phyloP scores from a whole-genome alignment of 305 asterid species.

The Rubia peregrina region DNA sequence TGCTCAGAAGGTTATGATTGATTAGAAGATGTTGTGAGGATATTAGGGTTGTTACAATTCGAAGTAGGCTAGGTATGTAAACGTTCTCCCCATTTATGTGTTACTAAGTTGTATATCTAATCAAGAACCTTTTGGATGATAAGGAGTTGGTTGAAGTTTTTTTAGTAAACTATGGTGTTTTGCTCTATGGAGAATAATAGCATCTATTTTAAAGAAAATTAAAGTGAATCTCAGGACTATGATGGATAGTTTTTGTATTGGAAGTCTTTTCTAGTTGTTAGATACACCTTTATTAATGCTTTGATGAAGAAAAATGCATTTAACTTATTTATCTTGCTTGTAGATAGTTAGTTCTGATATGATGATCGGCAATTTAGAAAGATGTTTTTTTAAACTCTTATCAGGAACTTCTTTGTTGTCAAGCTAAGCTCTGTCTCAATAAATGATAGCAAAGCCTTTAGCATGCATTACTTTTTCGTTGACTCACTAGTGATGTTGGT shows the following conservation, averaged over 20 bases:
- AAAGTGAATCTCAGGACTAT: too few relatives aligned
- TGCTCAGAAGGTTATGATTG: constrained; percentile 34
- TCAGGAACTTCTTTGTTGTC: neutral
- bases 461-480: neutral
- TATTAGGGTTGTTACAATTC: constrained; percentile 64
- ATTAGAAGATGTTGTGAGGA: constrained; percentile 80
- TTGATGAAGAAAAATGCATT: too few relatives aligned
- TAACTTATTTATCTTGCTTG: neutral
- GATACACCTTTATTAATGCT: too few relatives aligned
- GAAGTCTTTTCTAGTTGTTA: too few relatives aligned
- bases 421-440: neutral
- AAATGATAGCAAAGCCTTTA: neutral
- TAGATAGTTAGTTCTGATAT: neutral
- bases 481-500: too few relatives aligned
- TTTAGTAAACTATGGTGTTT: too few relatives aligned
- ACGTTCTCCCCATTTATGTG: constrained; percentile 1
- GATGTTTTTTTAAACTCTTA: neutral
- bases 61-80: constrained; percentile 71
- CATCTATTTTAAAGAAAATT: too few relatives aligned
- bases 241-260: too few relatives aligned
- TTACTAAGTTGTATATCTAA: neutral
- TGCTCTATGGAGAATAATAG: too few relatives aligned
- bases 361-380: neutral
- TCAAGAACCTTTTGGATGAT: neutral
- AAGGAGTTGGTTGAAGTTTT: neutral